A percentile compares a stretch with the other conserved stretches of the same genome.
phyloP scores from a whole-genome alignment of 345 rosid species.

The Orychophragmus violaceus region DNA sequence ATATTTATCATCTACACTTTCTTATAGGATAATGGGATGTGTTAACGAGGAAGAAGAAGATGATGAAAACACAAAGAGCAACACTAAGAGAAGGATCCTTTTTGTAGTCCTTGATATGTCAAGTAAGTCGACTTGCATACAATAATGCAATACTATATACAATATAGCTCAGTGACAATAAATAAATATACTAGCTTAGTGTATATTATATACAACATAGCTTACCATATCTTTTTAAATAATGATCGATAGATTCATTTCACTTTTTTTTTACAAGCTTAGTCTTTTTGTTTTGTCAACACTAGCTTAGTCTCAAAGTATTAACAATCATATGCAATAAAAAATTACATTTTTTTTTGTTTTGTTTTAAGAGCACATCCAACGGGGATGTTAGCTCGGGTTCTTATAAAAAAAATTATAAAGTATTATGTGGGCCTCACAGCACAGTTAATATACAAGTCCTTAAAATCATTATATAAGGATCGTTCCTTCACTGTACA shows the following conservation, averaged over 20 bases:
- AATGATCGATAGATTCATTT: background rate
- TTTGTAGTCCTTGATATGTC: constrained; percentile 77
- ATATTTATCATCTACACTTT: background rate
- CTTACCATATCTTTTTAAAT: background rate
- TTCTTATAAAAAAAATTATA: too few species aligned
- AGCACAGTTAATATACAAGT: too few species aligned
- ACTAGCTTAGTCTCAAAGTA: background rate
- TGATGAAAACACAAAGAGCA: constrained; percentile 18
- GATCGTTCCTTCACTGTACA: too few species aligned
- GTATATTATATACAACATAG: background rate
- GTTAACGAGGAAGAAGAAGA: constrained; percentile 37
- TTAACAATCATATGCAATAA: background rate
- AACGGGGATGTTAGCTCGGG: too few species aligned
- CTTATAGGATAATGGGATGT: constrained; percentile 51
- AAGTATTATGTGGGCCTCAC: too few species aligned
- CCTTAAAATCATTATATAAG: too few species aligned
- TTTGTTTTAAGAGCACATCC: background rate
- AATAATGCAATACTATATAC: background rate
- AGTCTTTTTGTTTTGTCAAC: too few species aligned
- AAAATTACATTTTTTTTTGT: background rate
- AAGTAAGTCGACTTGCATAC: constrained; percentile 41
- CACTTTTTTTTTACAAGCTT: background rate
- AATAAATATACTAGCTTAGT: too few species aligned
- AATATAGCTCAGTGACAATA: too few species aligned
- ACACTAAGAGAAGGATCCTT: constrained; percentile 31